These are phyloP conservation scores for Microcos paniculata DNA, from an alignment of 345 rosid genomes.

Conservation along the genomic window DNA sequence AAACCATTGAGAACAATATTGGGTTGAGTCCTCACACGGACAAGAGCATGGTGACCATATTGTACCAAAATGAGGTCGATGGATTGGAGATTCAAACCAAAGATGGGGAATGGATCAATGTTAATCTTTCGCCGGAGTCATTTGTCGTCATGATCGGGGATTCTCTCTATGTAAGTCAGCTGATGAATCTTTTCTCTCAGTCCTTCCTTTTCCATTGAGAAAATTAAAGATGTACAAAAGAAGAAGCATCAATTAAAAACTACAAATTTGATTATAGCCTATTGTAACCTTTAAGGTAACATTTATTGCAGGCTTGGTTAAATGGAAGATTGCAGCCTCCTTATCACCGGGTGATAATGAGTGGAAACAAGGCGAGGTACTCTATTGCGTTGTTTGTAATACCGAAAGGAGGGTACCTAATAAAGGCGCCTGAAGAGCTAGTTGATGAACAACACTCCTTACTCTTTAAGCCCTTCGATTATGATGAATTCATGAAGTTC, in stretches of 20 bases:
- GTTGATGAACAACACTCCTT: constrained; percentile 17
- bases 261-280: too few species aligned
- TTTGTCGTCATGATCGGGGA: not conserved
- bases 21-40: constrained; percentile 33
- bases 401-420: not conserved
- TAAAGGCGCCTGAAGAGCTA: constrained; percentile 7
- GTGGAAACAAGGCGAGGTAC: not conserved
- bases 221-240: too few species aligned
- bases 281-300: too few species aligned
- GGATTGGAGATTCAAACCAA: constrained; percentile 34
- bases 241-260: too few species aligned
- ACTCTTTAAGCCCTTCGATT: constrained; percentile 11
- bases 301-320: not conserved
- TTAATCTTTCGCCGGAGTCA: not conserved
- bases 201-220: too few species aligned
- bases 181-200: too few species aligned
- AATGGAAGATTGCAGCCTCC: not conserved
- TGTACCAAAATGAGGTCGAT: constrained; percentile 29
- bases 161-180: not conserved
- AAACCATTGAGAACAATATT: constrained; percentile 24
- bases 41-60: constrained; percentile 22
- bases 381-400: not conserved
- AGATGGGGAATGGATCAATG: constrained; percentile 26
- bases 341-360: not conserved
- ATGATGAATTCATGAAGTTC: not conserved